phyloP scores from a whole-genome alignment of 129 eudicot genomes.

The Logfia minima region DNA sequence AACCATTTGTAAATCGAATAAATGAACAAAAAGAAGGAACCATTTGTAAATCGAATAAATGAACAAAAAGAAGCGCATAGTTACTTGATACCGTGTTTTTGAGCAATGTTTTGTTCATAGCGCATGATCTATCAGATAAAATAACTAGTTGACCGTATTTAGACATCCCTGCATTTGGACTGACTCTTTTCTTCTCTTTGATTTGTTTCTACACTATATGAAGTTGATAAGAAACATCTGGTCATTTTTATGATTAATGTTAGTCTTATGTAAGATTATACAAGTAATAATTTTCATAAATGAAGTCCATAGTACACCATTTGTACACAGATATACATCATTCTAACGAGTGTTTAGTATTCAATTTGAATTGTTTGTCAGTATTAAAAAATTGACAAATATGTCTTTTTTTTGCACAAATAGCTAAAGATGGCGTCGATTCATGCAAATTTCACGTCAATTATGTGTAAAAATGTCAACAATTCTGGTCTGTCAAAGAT shows the following conservation, averaged over 20 bases:
- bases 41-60: background rate
- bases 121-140: background rate
- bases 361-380: slow-evolving; percentile 6
- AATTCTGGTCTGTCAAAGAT: slow-evolving; percentile 40
- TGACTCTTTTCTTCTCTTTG: background rate
- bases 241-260: background rate
- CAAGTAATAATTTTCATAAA: background rate
- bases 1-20: background rate
- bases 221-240: slow-evolving; percentile 5
- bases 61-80: background rate
- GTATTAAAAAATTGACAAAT: background rate
- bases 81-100: background rate
- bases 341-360: background rate
- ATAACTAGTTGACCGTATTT: background rate
- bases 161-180: background rate
- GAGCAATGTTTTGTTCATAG: background rate
- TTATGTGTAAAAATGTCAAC: slow-evolving; percentile 55
- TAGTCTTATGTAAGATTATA: background rate
- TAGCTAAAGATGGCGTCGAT: slow-evolving; percentile 65
- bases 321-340: background rate
- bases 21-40: slow-evolving; percentile 3
- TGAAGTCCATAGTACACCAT: background rate
- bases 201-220: slow-evolving; percentile 3
- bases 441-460: slow-evolving; percentile 68
- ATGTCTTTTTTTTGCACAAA: slow-evolving; percentile 9